Conservation (phyloP, 495 filamentous ascomycete species). For the Lasiosphaeris hirsuta region DNA sequence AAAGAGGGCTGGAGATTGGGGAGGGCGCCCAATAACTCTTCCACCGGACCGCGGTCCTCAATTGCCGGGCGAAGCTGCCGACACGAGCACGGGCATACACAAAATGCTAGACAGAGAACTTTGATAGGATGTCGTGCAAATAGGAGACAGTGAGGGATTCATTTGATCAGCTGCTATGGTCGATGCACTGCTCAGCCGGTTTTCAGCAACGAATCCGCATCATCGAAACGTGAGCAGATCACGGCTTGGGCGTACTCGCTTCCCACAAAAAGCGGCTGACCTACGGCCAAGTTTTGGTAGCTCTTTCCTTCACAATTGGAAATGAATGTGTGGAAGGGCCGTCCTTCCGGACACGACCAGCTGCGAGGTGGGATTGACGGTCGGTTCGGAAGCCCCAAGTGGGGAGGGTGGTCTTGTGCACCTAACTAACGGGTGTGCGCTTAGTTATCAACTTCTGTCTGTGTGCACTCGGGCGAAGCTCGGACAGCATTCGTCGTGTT, state of each 20-base stretch:
- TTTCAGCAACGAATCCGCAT: background rate
- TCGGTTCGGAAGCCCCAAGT: constrained; percentile 8
- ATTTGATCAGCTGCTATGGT: background rate
- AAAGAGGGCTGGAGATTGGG: constrained; percentile 2
- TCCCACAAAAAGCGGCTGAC: background rate
- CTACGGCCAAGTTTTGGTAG: constrained; percentile 6
- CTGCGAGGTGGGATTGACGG: constrained; percentile 15
- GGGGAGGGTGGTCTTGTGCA: constrained; percentile 6
- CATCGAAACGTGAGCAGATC: constrained; percentile 1
- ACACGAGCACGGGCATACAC: background rate
- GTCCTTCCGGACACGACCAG: constrained; percentile 27
- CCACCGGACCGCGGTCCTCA: constrained; percentile 25
- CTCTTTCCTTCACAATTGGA: background rate
- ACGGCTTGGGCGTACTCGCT: background rate
- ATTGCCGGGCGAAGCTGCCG: constrained; percentile 25
- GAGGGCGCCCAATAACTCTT: background rate
- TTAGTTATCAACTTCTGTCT: background rate
- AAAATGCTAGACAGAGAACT: background rate
- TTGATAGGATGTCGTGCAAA: background rate
- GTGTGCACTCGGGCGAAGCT: constrained; percentile 14
- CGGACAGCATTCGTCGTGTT: constrained; percentile 1
- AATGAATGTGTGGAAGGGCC: constrained; percentile 14
- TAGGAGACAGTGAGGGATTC: background rate
- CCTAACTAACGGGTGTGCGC: background rate
- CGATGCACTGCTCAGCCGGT: background rate